These are phyloP conservation scores for Leccinum subgranulosum DNA, from an alignment of 768 basidiomycete genomes.

Conservation along the genomic window DNA sequence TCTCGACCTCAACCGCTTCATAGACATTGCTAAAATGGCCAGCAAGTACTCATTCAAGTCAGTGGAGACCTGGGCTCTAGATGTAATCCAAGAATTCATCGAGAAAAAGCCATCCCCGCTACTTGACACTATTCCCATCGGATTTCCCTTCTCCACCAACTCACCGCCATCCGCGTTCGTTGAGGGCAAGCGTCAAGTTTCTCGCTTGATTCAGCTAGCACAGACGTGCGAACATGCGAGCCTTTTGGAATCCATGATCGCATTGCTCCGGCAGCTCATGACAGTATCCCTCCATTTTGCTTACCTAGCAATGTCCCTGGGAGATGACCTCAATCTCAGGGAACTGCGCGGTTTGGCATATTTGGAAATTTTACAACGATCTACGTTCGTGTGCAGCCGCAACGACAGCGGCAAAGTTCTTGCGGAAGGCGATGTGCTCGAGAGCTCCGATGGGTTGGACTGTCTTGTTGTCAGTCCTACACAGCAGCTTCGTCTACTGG, in stretches of 20 bases:
- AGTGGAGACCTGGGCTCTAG: conserved; percentile 71
- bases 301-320: conserved; percentile 68
- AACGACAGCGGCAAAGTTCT: conserved; percentile 11
- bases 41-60: conserved; percentile 77
- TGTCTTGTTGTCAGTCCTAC: conserved; percentile 50
- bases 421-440: conserved; percentile 32
- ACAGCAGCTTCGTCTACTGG: conserved; percentile 64
- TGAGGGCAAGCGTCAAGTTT: conserved; percentile 46
- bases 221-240: conserved; percentile 63
- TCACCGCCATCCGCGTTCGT: conserved; percentile 35
- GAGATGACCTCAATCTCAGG: conserved; percentile 65
- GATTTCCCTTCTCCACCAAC: conserved; percentile 20
- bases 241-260: conserved; percentile 58
- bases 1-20: conserved; percentile 51
- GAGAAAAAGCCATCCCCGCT: conserved; percentile 55
- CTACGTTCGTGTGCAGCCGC: conserved; percentile 28
- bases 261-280: conserved; percentile 60
- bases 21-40: conserved; percentile 62
- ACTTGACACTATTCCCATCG: conserved; percentile 39
- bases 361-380: conserved; percentile 70
- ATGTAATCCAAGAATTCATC: conserved; percentile 68
- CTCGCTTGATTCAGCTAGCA: conserved; percentile 62
- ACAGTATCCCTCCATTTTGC: conserved; percentile 60
- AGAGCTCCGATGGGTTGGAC: conserved; percentile 37
- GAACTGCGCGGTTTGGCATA: conserved; percentile 63